A percentile compares a stretch with the other conserved stretches of the same genome.
These are phyloP conservation scores for Leishmania mexicana DNA, from an alignment of 208 protist genomes.

Conservation along the genomic window DNA sequence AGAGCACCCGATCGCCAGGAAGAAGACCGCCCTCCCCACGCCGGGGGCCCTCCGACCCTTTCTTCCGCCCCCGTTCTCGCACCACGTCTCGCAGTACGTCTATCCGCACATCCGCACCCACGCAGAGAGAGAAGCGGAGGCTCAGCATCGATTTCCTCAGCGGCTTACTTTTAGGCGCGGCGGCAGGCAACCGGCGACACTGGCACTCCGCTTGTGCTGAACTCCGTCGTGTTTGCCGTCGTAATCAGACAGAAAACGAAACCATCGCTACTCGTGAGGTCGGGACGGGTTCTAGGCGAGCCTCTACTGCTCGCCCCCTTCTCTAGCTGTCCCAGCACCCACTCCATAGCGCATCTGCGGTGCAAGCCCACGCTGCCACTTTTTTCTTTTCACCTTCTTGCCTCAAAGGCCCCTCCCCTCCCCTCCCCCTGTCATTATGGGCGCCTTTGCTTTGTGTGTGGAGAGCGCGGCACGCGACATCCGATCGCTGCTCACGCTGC, in stretches of 20 bases:
- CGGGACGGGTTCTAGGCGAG: not conserved
- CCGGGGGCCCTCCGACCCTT: not conserved
- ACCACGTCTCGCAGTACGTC: no score
- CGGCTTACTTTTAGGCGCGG: not conserved
- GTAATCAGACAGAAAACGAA: no score
- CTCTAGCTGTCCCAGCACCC: not conserved
- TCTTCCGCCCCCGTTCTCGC: not conserved
- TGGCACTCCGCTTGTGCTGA: not conserved
- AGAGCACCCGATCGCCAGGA: not conserved
- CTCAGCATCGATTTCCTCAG: not conserved
- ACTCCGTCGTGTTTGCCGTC: not conserved
- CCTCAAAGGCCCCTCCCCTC: not conserved
- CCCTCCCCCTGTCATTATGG: conserved; percentile 36
- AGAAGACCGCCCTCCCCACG: not conserved
- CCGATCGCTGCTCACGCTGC: conserved; percentile 66
- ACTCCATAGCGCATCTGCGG: not conserved
- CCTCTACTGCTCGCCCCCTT: not conserved
- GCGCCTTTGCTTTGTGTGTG: conserved; percentile 59
- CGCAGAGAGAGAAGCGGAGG: not conserved
- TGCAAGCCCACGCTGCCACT: not conserved
- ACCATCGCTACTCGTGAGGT: not conserved
- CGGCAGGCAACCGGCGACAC: not conserved
- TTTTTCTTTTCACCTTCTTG: not conserved
- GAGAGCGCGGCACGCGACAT: conserved; percentile 78
- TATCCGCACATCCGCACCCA: not conserved